Evolutionary conservation across 441 rosid genomes (phyloP), one percentile per base, ranked within the genome.

Genomic region (Erysimum cheiri): DNA sequence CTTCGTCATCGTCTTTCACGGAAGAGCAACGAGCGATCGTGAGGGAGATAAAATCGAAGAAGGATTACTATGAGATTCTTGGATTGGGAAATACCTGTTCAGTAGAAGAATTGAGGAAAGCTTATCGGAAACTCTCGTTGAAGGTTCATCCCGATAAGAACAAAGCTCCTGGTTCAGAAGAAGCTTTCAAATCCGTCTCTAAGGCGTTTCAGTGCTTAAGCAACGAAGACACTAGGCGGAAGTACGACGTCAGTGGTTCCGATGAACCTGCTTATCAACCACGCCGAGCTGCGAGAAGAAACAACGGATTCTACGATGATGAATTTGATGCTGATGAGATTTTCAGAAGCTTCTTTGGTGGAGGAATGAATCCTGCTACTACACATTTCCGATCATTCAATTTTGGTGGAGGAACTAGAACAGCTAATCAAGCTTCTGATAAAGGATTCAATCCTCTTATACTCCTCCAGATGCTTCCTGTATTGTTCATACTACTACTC

Each of bases 101-200:
- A 10, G 89, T 88, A 3, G 98, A 92, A 40, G 99, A 93, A 77
- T 80, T 93, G 47, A 81, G 95, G 35, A 93, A 88, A 77, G 85
- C 96, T 0, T 93, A 93, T 50, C 73, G 97, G 54, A 93, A 93
- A 75, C 80, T 93, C 44, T 91, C 97, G 1, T 75, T 93, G 59
- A 91, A 91, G 70, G 97, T 93, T 37, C 98, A 93, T 72, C 98
- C 98, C 0, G 98, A 93, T 69, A 93, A 94, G 88, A 94, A 92
- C 79, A 85, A 83, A 4, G 97, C 98, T 32, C 99, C 98, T 0
- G 99, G 94, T 0, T 85, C 99, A 17, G 99, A 94, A 72, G 99
- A 94, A 64, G 93, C 94, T 3, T 94, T 94, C 61, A 94, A 94
- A 75, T 73, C 84, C 4, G 92, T 94, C 36, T 94, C 98, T 0